Evolutionary conservation across 2,329 filamentous ascomycete species (phyloP).

Genomic region (Hypoxylon sp.): DNA sequence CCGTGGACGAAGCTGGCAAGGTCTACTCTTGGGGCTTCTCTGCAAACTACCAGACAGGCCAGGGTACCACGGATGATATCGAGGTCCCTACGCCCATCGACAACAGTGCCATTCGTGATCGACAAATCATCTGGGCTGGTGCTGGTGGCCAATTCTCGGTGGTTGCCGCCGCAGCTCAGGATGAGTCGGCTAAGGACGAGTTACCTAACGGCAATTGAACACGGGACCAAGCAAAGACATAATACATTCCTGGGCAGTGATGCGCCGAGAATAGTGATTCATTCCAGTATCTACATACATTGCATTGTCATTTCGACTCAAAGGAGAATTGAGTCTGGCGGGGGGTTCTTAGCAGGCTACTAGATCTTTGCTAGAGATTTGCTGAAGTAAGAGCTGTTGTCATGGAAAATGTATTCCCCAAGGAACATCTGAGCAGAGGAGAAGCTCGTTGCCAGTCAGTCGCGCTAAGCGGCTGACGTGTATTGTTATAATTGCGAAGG

Average conservation of each 20-base stretch:
- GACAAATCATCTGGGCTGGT: constrained; percentile 82
- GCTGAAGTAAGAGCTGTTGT: constrained; percentile 10
- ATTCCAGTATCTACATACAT: constrained; percentile 27
- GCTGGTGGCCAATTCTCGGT: constrained; percentile 89
- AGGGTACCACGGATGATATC: constrained; percentile 84
- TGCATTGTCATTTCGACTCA: constrained; percentile 15
- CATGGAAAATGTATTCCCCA: constrained; percentile 1
- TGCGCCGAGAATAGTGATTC: constrained; percentile 1
- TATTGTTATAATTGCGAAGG: constrained; percentile 16
- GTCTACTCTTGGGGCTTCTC: constrained; percentile 87
- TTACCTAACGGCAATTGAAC: constrained; percentile 34
- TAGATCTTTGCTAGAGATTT: constrained; percentile 9
- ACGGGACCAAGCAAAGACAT: neutral
- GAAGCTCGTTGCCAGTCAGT: neutral
- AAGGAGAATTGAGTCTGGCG: constrained; percentile 9
- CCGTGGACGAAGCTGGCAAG: constrained; percentile 76
- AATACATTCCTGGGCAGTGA: neutral
- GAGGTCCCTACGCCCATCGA: constrained; percentile 83
- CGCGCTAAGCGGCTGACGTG: neutral
- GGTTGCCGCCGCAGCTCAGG: constrained; percentile 62
- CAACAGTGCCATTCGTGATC: constrained; percentile 84
- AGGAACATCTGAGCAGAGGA: constrained; percentile 5
- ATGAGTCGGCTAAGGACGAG: constrained; percentile 36
- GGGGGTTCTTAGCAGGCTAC: constrained; percentile 6
- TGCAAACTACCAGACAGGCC: constrained; percentile 84